Conservation (phyloP, 163 green algal species). For the Scenedesmus sp. region DNA sequence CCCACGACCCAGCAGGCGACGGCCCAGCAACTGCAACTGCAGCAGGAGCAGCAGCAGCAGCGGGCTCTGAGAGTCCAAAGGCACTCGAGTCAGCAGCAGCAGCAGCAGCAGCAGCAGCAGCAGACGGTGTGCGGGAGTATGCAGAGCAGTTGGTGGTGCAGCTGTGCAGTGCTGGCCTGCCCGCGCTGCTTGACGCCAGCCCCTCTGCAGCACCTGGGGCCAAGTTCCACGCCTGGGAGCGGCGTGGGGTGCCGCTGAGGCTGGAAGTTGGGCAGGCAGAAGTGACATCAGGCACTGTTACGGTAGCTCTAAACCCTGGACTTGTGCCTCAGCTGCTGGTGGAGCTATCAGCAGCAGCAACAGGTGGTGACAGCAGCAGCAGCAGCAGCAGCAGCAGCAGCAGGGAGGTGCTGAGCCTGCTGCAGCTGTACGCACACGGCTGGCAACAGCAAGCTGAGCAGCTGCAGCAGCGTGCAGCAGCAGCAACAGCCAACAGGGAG, state of each 20-base stretch:
- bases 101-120: not conserved
- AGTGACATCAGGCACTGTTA: not conserved
- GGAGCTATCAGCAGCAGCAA: not conserved
- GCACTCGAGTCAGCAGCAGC: not conserved
- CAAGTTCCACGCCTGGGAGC: constrained; percentile 47
- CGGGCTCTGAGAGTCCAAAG: too few species aligned
- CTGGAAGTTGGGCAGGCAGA: constrained; percentile 25
- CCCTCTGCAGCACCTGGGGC: not conserved
- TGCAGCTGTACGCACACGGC: constrained; percentile 14
- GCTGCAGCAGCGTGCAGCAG: constrained; percentile 10
- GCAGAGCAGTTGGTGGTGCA: not conserved
- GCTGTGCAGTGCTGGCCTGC: not conserved
- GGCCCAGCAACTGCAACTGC: not conserved
- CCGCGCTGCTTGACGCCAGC: not conserved
- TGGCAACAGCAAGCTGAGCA: not conserved
- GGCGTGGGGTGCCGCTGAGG: constrained; percentile 18
- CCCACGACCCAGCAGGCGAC: not conserved
- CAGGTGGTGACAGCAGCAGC: not conserved
- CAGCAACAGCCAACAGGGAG: constrained; percentile 8
- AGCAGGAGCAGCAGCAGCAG: not conserved
- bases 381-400: constrained; percentile 40
- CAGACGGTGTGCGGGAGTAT: not conserved
- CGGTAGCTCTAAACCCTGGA: constrained; percentile 7
- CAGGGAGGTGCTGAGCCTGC: not conserved
- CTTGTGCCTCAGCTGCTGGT: not conserved